These are phyloP conservation scores for Cystobasidium pallidum DNA, from an alignment of 1,284 basidiomycete species.

Conservation along the genomic window DNA sequence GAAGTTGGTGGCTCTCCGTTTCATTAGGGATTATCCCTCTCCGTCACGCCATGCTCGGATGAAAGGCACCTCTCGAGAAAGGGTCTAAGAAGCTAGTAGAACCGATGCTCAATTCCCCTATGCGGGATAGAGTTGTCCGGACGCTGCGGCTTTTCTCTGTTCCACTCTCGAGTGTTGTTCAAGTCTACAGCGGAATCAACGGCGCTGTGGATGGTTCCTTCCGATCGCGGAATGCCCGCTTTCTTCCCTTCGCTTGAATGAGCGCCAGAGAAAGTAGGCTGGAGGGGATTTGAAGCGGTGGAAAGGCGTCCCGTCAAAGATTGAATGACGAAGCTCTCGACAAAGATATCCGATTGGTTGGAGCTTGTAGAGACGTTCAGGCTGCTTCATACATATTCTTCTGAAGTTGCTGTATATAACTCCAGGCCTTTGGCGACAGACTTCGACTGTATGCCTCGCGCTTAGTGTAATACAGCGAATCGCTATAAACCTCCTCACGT, in stretches of 20 bases:
- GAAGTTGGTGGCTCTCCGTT: too few relatives aligned
- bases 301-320: slow-evolving; percentile 32
- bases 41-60: too few relatives aligned
- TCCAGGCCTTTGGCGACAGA: too few relatives aligned
- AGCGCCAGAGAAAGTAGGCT: slow-evolving; percentile 21
- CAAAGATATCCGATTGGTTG: slow-evolving; percentile 9
- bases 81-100: background rate
- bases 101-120: slow-evolving; percentile 1
- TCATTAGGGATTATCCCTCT: too few relatives aligned
- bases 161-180: too few relatives aligned
- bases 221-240: too few relatives aligned
- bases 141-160: background rate
- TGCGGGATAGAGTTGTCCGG: background rate
- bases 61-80: too few relatives aligned
- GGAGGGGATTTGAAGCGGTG: slow-evolving; percentile 31
- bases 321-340: slow-evolving; percentile 24
- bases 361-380: slow-evolving; percentile 36
- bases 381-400: slow-evolving; percentile 17
- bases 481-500: background rate
- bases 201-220: too few relatives aligned
- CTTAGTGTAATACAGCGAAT: background rate
- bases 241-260: background rate
- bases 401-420: too few relatives aligned
- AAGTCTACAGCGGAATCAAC: too few relatives aligned
- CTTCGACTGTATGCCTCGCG: too few relatives aligned